Evolutionary conservation across 2,329 filamentous ascomycete species (phyloP), one percentile per base, ranked within the genome.

Genomic region (Penicillium verrucosum): DNA sequence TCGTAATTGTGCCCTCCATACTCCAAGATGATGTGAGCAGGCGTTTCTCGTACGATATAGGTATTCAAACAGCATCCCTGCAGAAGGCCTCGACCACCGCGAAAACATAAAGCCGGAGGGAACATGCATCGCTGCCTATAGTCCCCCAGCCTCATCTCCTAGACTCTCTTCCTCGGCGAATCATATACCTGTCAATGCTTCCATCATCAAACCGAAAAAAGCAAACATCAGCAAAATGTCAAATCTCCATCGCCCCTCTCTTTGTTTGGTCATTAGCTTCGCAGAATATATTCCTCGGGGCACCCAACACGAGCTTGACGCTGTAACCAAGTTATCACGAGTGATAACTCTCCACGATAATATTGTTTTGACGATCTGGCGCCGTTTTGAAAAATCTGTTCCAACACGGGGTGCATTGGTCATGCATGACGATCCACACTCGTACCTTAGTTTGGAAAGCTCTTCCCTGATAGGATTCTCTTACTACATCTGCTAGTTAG

Each of bases 121-220:
- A 40, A 49, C n/a, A 27, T 25, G 23, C 34, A 52, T 41, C 45
- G 29, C 29, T 59, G 36, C 34, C 23, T 43, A 50, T 50, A 43
- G 14, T 41, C 27, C 44, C 32, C 54, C 38, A 57, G 60, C 62
- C 54, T 64, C 54, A 45, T 49, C 37, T 38, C 55, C 51, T 36
- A 25, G 42, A 14, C 46, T 47, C 44, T 11, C 9, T n/a, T 9
- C 14, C 7, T 43, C 9, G 12, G 37, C 60, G 56, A 63, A 61
- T 64, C 53, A 51, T 12, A 18, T n/a, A 14, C 30, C n/a, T n/a
- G 11, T 48, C 42, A 47, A 47, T 43, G 56, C 49, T 60, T 51
- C 32, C 43, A 55, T 44, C 36, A 45, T 43, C 49, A 34, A 41
- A 32, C 11, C 11, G 7, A 18, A 63, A 59, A 59, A 60, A 59